A percentile compares a stretch with the other conserved stretches of the same genome.
Conservation (phyloP, 805 yeast species). For the Candida argentea region DNA sequence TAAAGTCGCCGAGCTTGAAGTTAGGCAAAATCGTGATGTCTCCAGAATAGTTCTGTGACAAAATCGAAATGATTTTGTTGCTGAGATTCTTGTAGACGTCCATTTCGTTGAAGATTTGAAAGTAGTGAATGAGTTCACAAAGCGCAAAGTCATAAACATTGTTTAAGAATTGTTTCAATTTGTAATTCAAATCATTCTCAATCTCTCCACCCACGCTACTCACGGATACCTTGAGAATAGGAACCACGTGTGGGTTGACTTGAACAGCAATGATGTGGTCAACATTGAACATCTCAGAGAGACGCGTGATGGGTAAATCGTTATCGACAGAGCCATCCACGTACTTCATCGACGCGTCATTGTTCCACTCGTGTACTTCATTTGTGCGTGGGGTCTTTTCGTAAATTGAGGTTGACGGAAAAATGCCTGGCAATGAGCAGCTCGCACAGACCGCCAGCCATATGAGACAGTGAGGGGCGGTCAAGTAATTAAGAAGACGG, state of each 20-base stretch:
- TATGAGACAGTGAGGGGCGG: slow-evolving; percentile 71
- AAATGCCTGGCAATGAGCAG: slow-evolving; percentile 88
- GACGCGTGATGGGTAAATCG: slow-evolving; percentile 81
- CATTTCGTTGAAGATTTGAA: slow-evolving; percentile 63
- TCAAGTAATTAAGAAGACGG: slow-evolving; percentile 63
- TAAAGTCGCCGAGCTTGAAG: slow-evolving; percentile 45
- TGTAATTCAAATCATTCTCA: slow-evolving; percentile 50
- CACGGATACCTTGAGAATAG: slow-evolving; percentile 62
- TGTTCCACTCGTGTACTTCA: slow-evolving; percentile 71
- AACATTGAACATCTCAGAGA: slow-evolving; percentile 94
- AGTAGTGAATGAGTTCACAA: slow-evolving; percentile 67
- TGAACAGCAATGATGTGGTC: slow-evolving; percentile 97
- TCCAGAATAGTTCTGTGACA: slow-evolving; percentile 85
- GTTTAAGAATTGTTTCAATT: slow-evolving; percentile 41
- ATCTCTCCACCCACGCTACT: slow-evolving; percentile 62
- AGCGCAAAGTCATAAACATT: slow-evolving; percentile 48
- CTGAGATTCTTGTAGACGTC: slow-evolving; percentile 68
- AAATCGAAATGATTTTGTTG: slow-evolving; percentile 62
- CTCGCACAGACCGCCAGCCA: slow-evolving; percentile 93
- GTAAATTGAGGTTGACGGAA: slow-evolving; percentile 74
- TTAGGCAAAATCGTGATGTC: slow-evolving; percentile 90
- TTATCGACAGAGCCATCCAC: slow-evolving; percentile 96
- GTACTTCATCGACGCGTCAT: slow-evolving; percentile 60
- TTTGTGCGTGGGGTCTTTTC: slow-evolving; percentile 75
- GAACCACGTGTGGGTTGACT: slow-evolving; percentile 94